Evolutionary conservation across 2,329 filamentous ascomycete genomes (phyloP), one percentile per base, ranked within the genome.

Genomic region (Amauroascus verrucosus): DNA sequence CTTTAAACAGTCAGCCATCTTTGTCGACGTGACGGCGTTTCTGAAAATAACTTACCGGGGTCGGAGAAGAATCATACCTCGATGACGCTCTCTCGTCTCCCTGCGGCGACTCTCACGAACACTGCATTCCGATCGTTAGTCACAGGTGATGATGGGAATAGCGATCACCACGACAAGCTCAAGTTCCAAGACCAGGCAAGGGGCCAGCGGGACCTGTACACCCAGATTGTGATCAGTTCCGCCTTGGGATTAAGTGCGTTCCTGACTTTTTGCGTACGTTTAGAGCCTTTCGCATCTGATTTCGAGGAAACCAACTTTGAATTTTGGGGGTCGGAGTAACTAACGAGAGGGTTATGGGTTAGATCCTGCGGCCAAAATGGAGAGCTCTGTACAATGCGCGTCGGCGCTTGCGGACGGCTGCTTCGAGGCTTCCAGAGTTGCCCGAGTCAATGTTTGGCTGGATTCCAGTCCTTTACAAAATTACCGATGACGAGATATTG

Each of bases 301-400:
- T 41, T 37, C 22, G 16, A 8, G 28, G 28, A 18, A 6, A 16
- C 13, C 1, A 18, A 7, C n/a, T 7, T 14, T 8, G 6, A 30
- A 6, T 11, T 22, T 33, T 14, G 1, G 18, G 22, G 41, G 16
- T 14, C 3, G 16, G 20, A 3, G 40, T 52, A 22, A 41, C 33
- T 38, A n/a, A 44, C 53, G 33, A 26, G 13, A 18, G 13, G 46
- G 16, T 26, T 49, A 8, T 16, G 13, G 28, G 44, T 7, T 64
- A 93, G 87, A 74, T 89, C 46, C 75, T 98, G 24, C 85, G 93
- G 47, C 89, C 90, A 59, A 83, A 88, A 81, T 98, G 93, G 93
- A 85, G 87, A 47, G 79, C 83, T 20, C 78, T 98, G 1, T 98
- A 97, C 67, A 85, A 89, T 30, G 93, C 93, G 45, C 82, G 93